phyloP scores from a whole-genome alignment of 345 rosid species.

The Murraya koenigii region DNA sequence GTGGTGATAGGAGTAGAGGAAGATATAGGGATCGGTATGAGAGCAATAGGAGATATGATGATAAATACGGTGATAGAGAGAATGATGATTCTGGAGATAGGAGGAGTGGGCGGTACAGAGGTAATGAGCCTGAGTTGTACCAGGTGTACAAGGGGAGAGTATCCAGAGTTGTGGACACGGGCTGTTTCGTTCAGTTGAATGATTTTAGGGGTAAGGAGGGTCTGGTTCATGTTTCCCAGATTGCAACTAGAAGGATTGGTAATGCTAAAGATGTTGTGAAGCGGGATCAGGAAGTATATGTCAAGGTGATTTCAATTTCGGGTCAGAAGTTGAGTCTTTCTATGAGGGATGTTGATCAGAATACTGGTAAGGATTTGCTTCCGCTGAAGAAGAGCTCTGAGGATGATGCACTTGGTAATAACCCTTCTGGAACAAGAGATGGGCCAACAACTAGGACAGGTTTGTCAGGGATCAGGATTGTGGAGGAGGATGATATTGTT shows the following conservation, averaged over 20 bases:
- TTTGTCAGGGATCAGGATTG: slow-evolving; percentile 68
- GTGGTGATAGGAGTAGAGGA: slow-evolving; percentile 20
- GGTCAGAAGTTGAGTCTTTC: slow-evolving; percentile 68
- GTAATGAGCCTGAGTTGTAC: slow-evolving; percentile 67
- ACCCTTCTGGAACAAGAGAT: slow-evolving; percentile 53
- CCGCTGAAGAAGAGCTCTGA: slow-evolving; percentile 56
- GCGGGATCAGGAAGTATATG: slow-evolving; percentile 74
- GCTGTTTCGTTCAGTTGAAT: slow-evolving; percentile 78
- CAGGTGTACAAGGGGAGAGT: slow-evolving; percentile 77
- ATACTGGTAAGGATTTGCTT: slow-evolving; percentile 75
- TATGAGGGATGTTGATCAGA: slow-evolving; percentile 85
- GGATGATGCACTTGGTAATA: slow-evolving; percentile 55
- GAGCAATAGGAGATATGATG: slow-evolving; percentile 27
- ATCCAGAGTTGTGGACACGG: slow-evolving; percentile 78
- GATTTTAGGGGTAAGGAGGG: slow-evolving; percentile 90
- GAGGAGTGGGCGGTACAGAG: slow-evolving; percentile 13
- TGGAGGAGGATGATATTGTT: slow-evolving; percentile 51
- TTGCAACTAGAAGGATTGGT: slow-evolving; percentile 55
- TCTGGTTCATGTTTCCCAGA: slow-evolving; percentile 83
- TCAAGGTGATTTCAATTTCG: slow-evolving; percentile 68
- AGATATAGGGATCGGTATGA: slow-evolving; percentile 24
- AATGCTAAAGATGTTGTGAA: slow-evolving; percentile 67
- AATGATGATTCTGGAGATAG: slow-evolving; percentile 21
- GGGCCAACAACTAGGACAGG: slow-evolving; percentile 60
- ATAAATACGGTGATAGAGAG: slow-evolving; percentile 21